A percentile compares a stretch with the other conserved stretches of the same genome.
These are phyloP conservation scores for Zostera marina DNA, from an alignment of 116 monocot species.

Conservation along the genomic window DNA sequence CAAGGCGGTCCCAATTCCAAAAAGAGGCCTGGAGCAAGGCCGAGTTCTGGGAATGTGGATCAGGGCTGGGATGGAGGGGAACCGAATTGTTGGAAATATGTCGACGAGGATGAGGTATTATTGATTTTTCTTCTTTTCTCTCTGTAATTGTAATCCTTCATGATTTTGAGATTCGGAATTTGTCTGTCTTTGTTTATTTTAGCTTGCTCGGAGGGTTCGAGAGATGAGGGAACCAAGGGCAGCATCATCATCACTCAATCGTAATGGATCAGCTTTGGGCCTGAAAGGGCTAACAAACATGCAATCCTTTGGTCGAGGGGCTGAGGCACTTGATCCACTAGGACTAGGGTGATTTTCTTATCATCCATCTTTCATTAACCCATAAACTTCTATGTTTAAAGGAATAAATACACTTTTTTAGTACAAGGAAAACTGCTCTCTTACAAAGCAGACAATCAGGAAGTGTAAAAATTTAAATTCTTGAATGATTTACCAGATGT, in stretches of 20 bases:
- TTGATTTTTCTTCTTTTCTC: not conserved
- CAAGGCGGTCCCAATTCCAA: not conserved
- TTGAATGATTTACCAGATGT: too few species aligned
- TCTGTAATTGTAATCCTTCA: not conserved
- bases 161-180: too few species aligned
- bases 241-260: slow-evolving; percentile 31
- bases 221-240: slow-evolving; percentile 86
- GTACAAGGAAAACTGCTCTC: too few species aligned
- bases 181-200: slow-evolving; percentile 7
- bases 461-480: too few species aligned
- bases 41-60: slow-evolving; percentile 22
- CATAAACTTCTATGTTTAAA: too few species aligned
- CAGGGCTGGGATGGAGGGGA: slow-evolving; percentile 62
- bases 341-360: slow-evolving; percentile 61
- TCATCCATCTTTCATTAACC: too few species aligned
- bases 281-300: slow-evolving; percentile 60
- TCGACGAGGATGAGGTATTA: slow-evolving; percentile 90
- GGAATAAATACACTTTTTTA: too few species aligned
- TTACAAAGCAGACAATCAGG: too few species aligned
- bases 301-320: slow-evolving; percentile 78
- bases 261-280: slow-evolving; percentile 30
- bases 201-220: slow-evolving; percentile 91
- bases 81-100: slow-evolving; percentile 76
- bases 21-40: slow-evolving; percentile 3
- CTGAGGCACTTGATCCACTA: slow-evolving; percentile 91